Conservation (phyloP, 306 rosid genomes). For the Cicer judaicum region DNA sequence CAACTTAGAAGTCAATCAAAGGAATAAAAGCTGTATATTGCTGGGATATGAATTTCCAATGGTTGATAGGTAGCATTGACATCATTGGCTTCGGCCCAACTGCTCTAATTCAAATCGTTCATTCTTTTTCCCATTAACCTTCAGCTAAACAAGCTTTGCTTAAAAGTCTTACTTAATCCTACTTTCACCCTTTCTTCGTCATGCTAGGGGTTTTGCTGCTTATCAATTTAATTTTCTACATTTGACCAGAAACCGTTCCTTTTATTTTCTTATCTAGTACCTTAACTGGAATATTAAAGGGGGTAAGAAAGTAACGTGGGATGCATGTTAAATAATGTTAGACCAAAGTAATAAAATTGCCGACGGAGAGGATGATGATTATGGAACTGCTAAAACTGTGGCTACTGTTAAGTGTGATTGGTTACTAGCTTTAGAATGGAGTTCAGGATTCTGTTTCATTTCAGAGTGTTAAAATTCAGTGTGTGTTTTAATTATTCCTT, state of each 20-base stretch:
- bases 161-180: background rate
- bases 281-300: background rate
- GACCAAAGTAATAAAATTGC: background rate
- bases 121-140: background rate
- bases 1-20: background rate
- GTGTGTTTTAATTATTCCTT: too few species aligned
- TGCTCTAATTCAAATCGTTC: too few species aligned
- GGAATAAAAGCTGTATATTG: background rate
- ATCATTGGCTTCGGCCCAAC: background rate
- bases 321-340: background rate
- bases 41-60: background rate
- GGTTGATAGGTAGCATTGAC: background rate
- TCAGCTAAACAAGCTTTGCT: background rate
- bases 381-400: conserved; percentile 4
- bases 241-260: background rate
- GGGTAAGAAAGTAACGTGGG: background rate
- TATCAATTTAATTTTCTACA: background rate
- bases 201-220: background rate
- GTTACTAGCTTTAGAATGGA: conserved; percentile 6
- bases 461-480: too few species aligned
- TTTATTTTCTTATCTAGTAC: conserved; percentile 6
- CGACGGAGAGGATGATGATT: conserved; percentile 13
- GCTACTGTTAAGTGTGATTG: background rate
- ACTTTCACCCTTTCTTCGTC: background rate
- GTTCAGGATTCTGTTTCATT: conserved; percentile 27